A percentile compares a stretch with the other conserved stretches of the same genome.
Conservation (phyloP, 2,329 filamentous ascomycete species). For the Dryadomyces quercus-mongolicae region DNA sequence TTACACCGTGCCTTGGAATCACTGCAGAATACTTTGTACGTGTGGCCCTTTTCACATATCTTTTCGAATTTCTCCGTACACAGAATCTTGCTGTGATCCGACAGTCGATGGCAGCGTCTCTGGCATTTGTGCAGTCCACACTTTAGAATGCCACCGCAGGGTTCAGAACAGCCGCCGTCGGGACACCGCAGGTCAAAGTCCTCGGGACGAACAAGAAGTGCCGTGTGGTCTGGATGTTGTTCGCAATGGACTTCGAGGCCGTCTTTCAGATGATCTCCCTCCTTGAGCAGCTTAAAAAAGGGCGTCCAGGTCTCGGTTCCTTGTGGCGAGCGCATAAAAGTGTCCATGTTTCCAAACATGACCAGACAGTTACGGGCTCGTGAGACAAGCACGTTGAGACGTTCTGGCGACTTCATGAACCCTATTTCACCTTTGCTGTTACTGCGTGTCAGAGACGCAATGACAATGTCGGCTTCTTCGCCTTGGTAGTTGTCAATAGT, state of each 20-base stretch:
- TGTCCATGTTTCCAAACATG: conserved; percentile 58
- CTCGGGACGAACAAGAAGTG: conserved; percentile 31
- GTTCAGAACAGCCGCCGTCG: conserved; percentile 55
- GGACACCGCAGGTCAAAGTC: conserved; percentile 53
- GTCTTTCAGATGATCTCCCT: conserved; percentile 39
- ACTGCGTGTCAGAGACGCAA: conserved; percentile 55
- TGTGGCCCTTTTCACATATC: conserved; percentile 42
- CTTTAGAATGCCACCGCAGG: conserved; percentile 38
- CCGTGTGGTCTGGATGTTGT: conserved; percentile 38
- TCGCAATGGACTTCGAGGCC: conserved; percentile 50
- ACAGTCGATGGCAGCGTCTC: conserved; percentile 47
- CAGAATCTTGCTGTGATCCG: conserved; percentile 39
- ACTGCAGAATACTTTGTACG: conserved; percentile 32
- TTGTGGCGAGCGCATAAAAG: conserved; percentile 34
- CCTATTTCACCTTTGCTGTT: conserved; percentile 54
- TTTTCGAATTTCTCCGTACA: conserved; percentile 25
- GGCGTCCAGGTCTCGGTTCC: conserved; percentile 32
- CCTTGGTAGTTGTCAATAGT: conserved; percentile 74
- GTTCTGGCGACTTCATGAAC: conserved; percentile 53
- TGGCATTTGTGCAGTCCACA: conserved; percentile 50
- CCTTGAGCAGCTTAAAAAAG: conserved; percentile 44
- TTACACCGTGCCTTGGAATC: conserved; percentile 27
- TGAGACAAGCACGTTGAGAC: conserved; percentile 59
- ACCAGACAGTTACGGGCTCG: conserved; percentile 53
- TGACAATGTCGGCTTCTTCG: conserved; percentile 62